These are phyloP conservation scores for Astrothelium macrocarpum DNA, from an alignment of 495 filamentous ascomycete species.

Conservation along the genomic window DNA sequence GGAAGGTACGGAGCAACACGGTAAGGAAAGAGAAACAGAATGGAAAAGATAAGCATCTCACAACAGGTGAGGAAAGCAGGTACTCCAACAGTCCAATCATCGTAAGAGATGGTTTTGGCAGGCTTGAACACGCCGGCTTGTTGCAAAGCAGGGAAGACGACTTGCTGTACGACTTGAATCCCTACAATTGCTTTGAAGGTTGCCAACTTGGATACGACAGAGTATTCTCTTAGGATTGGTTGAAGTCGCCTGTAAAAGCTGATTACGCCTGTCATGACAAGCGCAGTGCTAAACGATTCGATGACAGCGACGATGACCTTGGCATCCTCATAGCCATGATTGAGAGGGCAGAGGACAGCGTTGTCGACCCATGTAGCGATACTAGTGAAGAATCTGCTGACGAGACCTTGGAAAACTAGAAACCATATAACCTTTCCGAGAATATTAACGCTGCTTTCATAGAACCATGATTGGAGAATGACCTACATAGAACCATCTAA, in stretches of 20 bases:
- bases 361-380: conserved; percentile 6
- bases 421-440: conserved; percentile 9
- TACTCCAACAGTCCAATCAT: conserved; percentile 8
- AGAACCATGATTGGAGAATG: background rate
- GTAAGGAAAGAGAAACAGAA: conserved; percentile 7
- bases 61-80: conserved; percentile 12
- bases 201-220: conserved; percentile 7
- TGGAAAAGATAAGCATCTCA: conserved; percentile 13
- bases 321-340: background rate
- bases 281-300: conserved; percentile 5
- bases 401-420: conserved; percentile 11
- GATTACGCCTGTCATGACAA: conserved; percentile 4
- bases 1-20: conserved; percentile 8
- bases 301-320: conserved; percentile 4
- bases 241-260: conserved; percentile 2
- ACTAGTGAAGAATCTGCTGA: conserved; percentile 7
- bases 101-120: background rate
- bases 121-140: conserved; percentile 5
- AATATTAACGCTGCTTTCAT: background rate
- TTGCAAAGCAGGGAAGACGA: conserved; percentile 7
- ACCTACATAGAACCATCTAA: conserved; percentile 15
- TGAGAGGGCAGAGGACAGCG: conserved; percentile 9
- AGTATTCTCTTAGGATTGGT: background rate
- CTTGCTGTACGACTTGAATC: conserved; percentile 10
- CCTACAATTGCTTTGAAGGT: conserved; percentile 11